Evolutionary conservation across 345 rosid genomes (phyloP).

Genomic region (Angophora floribunda): DNA sequence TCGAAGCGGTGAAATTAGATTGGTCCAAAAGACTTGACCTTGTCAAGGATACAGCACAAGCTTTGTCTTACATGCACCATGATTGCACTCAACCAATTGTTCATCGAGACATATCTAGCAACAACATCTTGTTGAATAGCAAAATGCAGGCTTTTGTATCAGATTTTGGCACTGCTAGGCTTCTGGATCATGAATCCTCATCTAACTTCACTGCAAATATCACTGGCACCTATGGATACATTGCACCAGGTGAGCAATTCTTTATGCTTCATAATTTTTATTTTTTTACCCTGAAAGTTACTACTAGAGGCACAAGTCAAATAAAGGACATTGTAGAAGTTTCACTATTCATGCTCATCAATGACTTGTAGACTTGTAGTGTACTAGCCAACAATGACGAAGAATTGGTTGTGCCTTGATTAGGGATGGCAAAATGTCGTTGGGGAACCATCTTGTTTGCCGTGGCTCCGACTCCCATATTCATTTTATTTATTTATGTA

Average conservation of each 20-base stretch:
- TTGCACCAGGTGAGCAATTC: neutral
- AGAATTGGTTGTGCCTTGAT: neutral
- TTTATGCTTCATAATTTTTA: too few relatives aligned
- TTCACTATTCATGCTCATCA: neutral
- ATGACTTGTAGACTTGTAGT: neutral
- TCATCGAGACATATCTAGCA: conserved; percentile 15
- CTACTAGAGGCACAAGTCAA: neutral
- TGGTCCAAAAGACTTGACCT: neutral
- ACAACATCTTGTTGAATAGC: neutral
- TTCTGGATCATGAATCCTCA: neutral
- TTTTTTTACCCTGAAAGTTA: neutral
- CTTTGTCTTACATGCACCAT: conserved; percentile 8
- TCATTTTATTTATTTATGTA: neutral
- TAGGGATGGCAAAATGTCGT: neutral
- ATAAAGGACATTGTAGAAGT: neutral
- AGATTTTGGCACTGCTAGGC: conserved; percentile 8
- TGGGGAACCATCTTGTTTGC: neutral
- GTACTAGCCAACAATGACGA: neutral
- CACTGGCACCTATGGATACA: conserved; percentile 3
- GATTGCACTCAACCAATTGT: neutral
- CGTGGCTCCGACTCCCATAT: neutral
- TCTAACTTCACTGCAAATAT: neutral
- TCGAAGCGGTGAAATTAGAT: neutral
- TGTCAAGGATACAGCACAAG: accelerated
- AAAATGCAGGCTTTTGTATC: neutral